Evolutionary conservation across 2,329 filamentous ascomycete species (phyloP).

Genomic region (Apiospora malaysiana): DNA sequence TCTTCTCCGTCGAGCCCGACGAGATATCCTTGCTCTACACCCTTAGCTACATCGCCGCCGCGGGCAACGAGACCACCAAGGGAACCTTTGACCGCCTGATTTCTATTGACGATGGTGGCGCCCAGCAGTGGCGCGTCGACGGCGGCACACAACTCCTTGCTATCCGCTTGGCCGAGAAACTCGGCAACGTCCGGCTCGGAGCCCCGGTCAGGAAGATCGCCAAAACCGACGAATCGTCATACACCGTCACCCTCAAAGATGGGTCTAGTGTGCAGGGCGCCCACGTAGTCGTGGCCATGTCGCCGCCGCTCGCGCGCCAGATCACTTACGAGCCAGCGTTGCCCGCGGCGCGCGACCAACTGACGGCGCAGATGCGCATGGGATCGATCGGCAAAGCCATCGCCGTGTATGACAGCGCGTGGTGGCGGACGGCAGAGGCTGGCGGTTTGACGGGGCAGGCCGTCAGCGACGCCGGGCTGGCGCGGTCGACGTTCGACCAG

Average conservation of each 20-base stretch:
- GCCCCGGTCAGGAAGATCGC: not conserved
- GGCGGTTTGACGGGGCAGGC: not conserved
- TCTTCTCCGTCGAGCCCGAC: not conserved
- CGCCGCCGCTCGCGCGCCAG: not conserved
- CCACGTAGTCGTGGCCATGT: slow-evolving; percentile 13
- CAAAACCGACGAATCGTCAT: not conserved
- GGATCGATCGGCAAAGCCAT: slow-evolving; percentile 4
- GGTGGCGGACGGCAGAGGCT: not conserved
- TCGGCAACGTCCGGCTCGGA: not conserved
- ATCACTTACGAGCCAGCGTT: not conserved
- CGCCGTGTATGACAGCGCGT: not conserved
- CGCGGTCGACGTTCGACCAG: slow-evolving; percentile 17
- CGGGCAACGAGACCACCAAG: slow-evolving; percentile 2
- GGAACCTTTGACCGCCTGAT: not conserved
- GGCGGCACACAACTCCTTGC: slow-evolving; percentile 2
- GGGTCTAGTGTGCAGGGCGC: not conserved
- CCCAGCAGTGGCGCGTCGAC: slow-evolving; percentile 9
- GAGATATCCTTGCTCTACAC: not conserved
- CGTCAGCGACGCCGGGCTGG: not conserved
- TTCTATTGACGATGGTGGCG: not conserved
- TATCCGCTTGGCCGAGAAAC: slow-evolving; percentile 1
- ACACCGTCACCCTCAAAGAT: slow-evolving; percentile 1
- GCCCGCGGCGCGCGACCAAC: not conserved
- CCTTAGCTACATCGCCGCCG: not conserved
- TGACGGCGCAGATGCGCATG: slow-evolving; percentile 16